These are phyloP conservation scores for Suhomyces bokatorum DNA, from an alignment of 1,139 yeast species.

Conservation along the genomic window DNA sequence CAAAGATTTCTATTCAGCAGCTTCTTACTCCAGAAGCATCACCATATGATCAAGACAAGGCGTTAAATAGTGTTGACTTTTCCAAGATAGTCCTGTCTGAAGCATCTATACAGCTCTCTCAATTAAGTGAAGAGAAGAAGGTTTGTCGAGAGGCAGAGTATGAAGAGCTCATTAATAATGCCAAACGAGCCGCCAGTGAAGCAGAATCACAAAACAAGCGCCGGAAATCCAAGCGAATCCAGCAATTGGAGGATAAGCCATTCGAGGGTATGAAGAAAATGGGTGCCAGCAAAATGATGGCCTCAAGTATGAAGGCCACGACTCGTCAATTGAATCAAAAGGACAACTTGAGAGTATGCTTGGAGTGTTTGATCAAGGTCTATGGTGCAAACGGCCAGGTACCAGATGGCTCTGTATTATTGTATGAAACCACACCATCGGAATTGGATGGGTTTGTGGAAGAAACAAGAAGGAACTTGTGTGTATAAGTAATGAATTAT, in stretches of 20 bases:
- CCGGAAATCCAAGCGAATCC: constrained; percentile 9
- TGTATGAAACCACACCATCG: constrained; percentile 23
- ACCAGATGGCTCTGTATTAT: constrained; percentile 24
- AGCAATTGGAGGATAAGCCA: constrained; percentile 9
- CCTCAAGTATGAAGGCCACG: constrained; percentile 18
- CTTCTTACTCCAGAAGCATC: constrained; percentile 42
- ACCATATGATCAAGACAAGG: constrained; percentile 24
- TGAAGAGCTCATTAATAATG: constrained; percentile 10
- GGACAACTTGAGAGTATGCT: constrained; percentile 22
- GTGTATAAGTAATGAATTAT: constrained; percentile 2
- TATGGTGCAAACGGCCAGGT: constrained; percentile 17
- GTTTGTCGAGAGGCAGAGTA: constrained; percentile 10
- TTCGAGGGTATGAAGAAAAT: constrained; percentile 3
- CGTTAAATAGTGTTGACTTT: constrained; percentile 1
- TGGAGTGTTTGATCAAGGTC: constrained; percentile 22
- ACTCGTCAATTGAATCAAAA: constrained; percentile 22
- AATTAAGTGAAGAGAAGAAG: constrained; percentile 1
- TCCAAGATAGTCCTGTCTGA: constrained; percentile 7
- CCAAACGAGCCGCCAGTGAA: constrained; percentile 13
- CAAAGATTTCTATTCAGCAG: constrained; percentile 21
- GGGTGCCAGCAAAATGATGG: constrained; percentile 16
- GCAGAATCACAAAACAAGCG: constrained; percentile 5
- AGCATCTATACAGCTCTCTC: constrained; percentile 9
- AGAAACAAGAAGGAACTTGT: constrained; percentile 12
- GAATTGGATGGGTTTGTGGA: constrained; percentile 21